A percentile compares a stretch with the other conserved stretches of the same genome.
Evolutionary conservation across 2,329 filamentous ascomycete genomes (phyloP).

Genomic region (Phialemoniopsis sp.): DNA sequence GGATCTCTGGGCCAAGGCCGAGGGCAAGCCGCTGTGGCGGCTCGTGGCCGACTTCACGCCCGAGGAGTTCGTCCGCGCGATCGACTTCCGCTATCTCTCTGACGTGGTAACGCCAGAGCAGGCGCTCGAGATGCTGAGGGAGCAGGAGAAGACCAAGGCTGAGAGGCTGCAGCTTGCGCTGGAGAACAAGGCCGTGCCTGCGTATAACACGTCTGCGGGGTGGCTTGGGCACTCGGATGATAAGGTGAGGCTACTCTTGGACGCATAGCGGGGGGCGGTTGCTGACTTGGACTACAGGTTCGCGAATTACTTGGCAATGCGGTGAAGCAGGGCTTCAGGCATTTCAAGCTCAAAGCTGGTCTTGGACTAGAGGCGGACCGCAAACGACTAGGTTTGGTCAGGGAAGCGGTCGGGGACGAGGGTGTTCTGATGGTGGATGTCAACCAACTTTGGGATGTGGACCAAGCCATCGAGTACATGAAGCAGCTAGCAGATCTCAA

Average conservation of each 20-base stretch:
- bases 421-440: conserved; percentile 83
- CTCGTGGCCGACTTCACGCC: conserved; percentile 81
- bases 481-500: conserved; percentile 72
- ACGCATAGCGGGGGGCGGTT: too few relatives aligned
- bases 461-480: conserved; percentile 80
- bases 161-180: conserved; percentile 67
- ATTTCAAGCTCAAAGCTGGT: conserved; percentile 85
- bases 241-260: conserved; percentile 72
- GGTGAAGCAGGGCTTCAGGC: conserved; percentile 65
- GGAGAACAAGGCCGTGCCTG: conserved; percentile 67
- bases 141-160: conserved; percentile 61
- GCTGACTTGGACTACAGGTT: too few relatives aligned
- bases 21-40: conserved; percentile 78
- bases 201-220: conserved; percentile 79
- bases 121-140: conserved; percentile 63
- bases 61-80: conserved; percentile 74
- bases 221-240: conserved; percentile 81
- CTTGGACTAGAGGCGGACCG: conserved; percentile 64
- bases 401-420: conserved; percentile 73
- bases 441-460: conserved; percentile 82
- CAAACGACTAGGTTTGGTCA: conserved; percentile 62
- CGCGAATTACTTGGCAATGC: too few relatives aligned
- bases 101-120: conserved; percentile 80
- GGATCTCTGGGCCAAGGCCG: conserved; percentile 81
- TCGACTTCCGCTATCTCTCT: conserved; percentile 85